Base-by-base conservation (phyloP, 1,284 basidiomycete genomes). In the Stygiomarasmius scandens region DNA sequence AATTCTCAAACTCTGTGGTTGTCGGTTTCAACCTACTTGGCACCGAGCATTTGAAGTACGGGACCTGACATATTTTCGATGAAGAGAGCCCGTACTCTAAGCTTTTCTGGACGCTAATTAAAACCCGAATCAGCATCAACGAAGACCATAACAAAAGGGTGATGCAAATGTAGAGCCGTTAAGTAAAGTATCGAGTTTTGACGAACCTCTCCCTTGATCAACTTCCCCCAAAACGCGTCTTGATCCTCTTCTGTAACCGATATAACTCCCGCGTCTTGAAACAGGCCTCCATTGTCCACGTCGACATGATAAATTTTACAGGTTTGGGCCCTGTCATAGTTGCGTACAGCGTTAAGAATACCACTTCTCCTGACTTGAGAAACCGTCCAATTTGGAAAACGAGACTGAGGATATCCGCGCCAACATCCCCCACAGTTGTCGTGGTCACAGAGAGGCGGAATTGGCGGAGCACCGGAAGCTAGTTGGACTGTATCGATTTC, bases 341-440 rank as follows among this genome's bases (percentile, higher is more conserved):
- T 59, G 3, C 61, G 47, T 23, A 74, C 69, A 1, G 69, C 71
- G 12, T 65, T 64, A 24, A 65, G 58, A 29, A 80, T 78, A 46
- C 68, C 67, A 54, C 75, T 75, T 47, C 74, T 69, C 0, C 56
- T 6, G 6, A 81, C 74, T 60, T 82, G 81, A 5, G 62, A 61
- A 5, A 59, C 61, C 0, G 78, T 82, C 83, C 82, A 83, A 59
- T 83, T 84, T 27, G 77, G 78, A 20, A 81, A 84, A 22, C 71
- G 69, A 5, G 77, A 77, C 51, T 79, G 74, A 14, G 82, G 82
- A 56, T 84, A 84, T 5, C 64, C 65, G 53, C 36, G 65, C 75
- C 75, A 78, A 52, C 76, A 78, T 11, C 52, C 34, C 14, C 66
- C 67, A 61, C 72, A 74, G 56, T 65, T 46, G 12, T 52, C 59